Percentiles rank a stretch among this genome's conserved stretches.
These are phyloP conservation scores for Quercus ilex DNA, from an alignment of 306 rosid species.

Conservation along the genomic window DNA sequence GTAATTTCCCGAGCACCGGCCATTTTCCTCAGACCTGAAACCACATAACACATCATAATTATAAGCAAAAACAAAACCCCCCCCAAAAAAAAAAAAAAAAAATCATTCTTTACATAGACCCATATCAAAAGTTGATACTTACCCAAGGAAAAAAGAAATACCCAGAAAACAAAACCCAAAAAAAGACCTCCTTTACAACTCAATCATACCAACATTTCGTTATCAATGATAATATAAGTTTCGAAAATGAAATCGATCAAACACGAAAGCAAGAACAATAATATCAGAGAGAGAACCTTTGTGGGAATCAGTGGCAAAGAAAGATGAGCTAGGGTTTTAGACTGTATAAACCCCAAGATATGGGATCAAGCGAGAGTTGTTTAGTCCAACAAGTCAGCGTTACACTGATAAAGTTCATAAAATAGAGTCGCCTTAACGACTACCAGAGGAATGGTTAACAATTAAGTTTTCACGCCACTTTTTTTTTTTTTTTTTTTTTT, in stretches of 20 bases:
- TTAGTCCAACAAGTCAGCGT: too few relatives aligned
- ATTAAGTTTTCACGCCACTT: too few relatives aligned
- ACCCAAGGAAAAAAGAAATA: background rate
- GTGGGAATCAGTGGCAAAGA: background rate
- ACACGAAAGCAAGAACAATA: background rate
- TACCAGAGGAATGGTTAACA: too few relatives aligned
- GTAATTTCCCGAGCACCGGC: constrained; percentile 49
- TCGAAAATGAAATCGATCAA: background rate
- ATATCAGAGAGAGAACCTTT: background rate
- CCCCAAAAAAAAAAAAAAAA: background rate
- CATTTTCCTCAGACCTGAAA: constrained; percentile 18
- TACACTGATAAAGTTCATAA: too few relatives aligned
- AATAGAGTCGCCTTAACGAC: too few relatives aligned
- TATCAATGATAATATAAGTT: background rate
- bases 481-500: too few relatives aligned
- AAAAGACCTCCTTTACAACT: background rate
- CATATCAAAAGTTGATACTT: background rate
- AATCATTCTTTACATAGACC: background rate
- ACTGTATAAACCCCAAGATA: background rate
- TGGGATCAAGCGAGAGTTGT: too few relatives aligned
- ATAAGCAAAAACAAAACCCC: too few relatives aligned
- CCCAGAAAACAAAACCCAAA: background rate
- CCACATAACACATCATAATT: background rate
- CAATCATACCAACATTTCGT: background rate
- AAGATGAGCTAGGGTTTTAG: background rate